Percentiles rank a stretch among this genome's conserved stretches.
Conservation (phyloP, 495 filamentous ascomycete genomes). For the Mycothermus thermophilus region DNA sequence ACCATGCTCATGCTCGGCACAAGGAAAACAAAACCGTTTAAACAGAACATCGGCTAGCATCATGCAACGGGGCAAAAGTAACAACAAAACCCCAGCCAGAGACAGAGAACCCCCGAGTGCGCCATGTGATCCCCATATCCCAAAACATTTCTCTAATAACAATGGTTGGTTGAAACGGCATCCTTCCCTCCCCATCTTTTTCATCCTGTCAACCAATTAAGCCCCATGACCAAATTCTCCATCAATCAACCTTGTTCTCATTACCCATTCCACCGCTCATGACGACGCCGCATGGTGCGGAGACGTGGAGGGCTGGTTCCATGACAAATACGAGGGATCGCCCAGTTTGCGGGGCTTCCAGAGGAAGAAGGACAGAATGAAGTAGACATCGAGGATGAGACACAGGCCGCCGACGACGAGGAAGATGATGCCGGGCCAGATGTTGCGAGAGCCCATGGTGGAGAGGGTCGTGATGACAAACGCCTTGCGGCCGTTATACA, state of each 20-base stretch:
- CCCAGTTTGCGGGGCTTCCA: conserved; percentile 87
- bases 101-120: conserved; percentile 7
- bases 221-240: no score
- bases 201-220: no score
- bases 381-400: conserved; percentile 71
- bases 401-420: conserved; percentile 88
- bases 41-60: not conserved
- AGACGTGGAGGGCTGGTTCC: conserved; percentile 77
- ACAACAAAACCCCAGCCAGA: conserved; percentile 2
- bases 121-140: conserved; percentile 10
- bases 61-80: not conserved
- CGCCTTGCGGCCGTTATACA: conserved; percentile 86
- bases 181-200: no score
- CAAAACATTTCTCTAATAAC: conserved; percentile 7
- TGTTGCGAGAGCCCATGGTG: conserved; percentile 87
- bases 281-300: conserved; percentile 7
- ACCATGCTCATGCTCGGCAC: no score
- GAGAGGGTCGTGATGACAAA: conserved; percentile 89
- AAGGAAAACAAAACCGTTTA: no score
- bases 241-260: not conserved
- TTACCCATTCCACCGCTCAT: no score
- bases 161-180: no score
- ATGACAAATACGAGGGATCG: conserved; percentile 91
- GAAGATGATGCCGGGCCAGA: conserved; percentile 93
- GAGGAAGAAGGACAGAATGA: conserved; percentile 79